Conservation (phyloP, 257 asterid genomes). For the Solanum etuberosum region DNA sequence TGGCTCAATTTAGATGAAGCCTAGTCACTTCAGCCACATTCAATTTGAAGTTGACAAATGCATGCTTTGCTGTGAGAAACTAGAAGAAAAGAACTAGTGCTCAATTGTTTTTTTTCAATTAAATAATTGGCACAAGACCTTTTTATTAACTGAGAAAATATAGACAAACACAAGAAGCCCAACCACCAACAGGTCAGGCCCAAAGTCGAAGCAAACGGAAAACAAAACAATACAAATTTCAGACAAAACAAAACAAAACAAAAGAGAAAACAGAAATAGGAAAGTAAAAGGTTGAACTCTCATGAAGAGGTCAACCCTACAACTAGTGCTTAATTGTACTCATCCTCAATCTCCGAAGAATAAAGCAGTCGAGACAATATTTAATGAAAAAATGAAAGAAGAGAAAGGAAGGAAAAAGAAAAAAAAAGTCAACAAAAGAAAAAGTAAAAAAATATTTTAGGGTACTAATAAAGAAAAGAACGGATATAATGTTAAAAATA, state of each 20-base stretch:
- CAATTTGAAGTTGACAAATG: neutral
- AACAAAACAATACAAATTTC: neutral
- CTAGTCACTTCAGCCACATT: neutral
- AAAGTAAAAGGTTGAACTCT: neutral
- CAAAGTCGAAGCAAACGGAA: neutral
- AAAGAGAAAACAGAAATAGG: neutral
- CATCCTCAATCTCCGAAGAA: neutral
- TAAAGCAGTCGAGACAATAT: neutral
- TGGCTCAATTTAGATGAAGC: neutral
- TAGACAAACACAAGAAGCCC: neutral
- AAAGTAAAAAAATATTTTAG: neutral
- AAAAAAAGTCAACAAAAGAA: neutral
- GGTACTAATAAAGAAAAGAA: neutral
- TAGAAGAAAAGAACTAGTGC: neutral
- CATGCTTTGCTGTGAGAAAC: neutral
- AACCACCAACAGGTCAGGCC: neutral
- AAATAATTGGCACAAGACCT: neutral
- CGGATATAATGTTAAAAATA: neutral
- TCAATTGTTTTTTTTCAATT: neutral
- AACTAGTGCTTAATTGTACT: neutral
- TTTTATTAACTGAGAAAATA: neutral
- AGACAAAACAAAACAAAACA: neutral
- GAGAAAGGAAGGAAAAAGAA: neutral
- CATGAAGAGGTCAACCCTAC: neutral
- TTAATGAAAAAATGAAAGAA: neutral